Evolutionary conservation across 805 yeast genomes (phyloP).

Genomic region (Cyberlindnera mycetangii): DNA sequence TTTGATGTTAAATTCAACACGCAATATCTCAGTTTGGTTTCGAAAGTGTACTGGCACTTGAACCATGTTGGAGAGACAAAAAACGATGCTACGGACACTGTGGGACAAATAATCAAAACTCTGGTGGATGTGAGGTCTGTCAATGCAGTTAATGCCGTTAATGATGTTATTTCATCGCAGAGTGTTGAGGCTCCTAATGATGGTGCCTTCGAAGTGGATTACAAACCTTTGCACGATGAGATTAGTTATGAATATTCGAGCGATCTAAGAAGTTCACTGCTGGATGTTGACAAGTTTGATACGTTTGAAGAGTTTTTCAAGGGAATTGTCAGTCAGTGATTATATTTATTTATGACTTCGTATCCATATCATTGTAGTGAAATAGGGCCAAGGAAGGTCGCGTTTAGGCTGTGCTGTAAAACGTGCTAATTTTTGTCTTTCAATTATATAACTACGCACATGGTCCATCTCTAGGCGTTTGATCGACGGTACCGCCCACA

Average conservation of each 20-base stretch:
- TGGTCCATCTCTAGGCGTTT: too few relatives aligned
- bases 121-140: constrained; percentile 33
- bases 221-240: constrained; percentile 28
- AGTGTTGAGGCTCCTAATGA: background rate
- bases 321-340: constrained; percentile 31
- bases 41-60: constrained; percentile 56
- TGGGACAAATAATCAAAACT: constrained; percentile 51
- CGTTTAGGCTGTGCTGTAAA: too few relatives aligned
- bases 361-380: too few relatives aligned
- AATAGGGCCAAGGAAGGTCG: too few relatives aligned
- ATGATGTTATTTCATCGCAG: background rate
- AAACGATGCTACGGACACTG: constrained; percentile 59
- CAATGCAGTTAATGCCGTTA: constrained; percentile 1
- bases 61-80: constrained; percentile 53
- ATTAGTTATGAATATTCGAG: constrained; percentile 23
- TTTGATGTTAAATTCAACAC: constrained; percentile 40
- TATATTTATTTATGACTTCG: background rate
- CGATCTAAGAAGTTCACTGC: constrained; percentile 10
- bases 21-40: constrained; percentile 43
- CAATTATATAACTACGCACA: too few relatives aligned
- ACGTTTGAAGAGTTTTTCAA: constrained; percentile 58
- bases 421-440: too few relatives aligned
- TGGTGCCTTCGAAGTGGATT: constrained; percentile 17
- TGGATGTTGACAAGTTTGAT: constrained; percentile 30
- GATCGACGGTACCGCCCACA: too few relatives aligned